Base-by-base conservation (phyloP, 2,329 filamentous ascomycete genomes). In the Trichoderma simmonsii region DNA sequence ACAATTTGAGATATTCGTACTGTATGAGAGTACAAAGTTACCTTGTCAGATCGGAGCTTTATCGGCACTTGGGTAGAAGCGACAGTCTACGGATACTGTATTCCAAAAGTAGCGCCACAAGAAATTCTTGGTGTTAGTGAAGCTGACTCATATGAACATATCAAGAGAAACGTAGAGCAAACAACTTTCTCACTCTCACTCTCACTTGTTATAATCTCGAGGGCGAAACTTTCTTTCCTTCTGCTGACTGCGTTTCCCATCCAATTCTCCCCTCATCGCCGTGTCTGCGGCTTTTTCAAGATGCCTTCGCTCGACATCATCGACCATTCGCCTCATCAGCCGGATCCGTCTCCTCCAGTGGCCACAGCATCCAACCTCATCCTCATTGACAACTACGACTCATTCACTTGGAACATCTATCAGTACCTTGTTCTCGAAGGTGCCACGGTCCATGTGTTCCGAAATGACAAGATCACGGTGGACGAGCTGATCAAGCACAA, bases 381-480 rank as follows among this genome's bases (percentile, higher is more conserved):
- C 74, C 87, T 99, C 75, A 98, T 99, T 78, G 96, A 99, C 86
- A 99, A 99, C 83, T 99, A 98, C 83, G 96, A 99, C 83, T 98
- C 96, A 4, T 99, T 99, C 82, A 98, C 95, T 72, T 99, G 95
- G 94, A 99, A 99, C 80, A 94, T 99, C 72, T 99, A 98, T 82
- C 97, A 99, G 82, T 99, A 99, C 79, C 90, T 99, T 1, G 92
- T 95, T 7, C 90, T 99, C n/a, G 96, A 98, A 81, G 96, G 96
- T 36, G 96, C 97, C 32, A 92, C 86, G 1, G 96, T 98, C 65
- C 93, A 91, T 4, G 96, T 99, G 24, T 93, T 91, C 83, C 90
- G 96, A 77, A 99, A 99, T 80, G 95, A 99, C 82, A 90, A 97
- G 81, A 91, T 98, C 76, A 91, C 92, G 0, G 82, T 99, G 6